Conservation (phyloP, 2,329 filamentous ascomycete species). For the Paraphoma sp. region DNA sequence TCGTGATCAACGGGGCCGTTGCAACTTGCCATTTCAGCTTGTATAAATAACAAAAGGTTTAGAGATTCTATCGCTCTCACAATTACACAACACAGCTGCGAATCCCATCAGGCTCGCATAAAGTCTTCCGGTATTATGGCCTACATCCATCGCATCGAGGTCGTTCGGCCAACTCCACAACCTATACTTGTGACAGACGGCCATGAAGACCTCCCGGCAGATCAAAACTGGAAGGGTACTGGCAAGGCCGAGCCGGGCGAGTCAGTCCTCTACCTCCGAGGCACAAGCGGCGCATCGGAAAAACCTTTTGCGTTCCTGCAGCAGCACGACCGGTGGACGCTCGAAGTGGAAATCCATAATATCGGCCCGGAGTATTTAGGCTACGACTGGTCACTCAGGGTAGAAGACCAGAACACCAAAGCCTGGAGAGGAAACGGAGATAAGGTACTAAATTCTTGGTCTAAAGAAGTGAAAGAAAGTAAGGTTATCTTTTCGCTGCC, state of each 20-base stretch:
- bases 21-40: no score
- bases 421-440: not conserved
- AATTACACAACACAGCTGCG: no score
- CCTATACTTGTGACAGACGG: not conserved
- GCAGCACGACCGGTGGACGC: not conserved
- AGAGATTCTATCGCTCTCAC: no score
- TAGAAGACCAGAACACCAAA: not conserved
- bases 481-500: not conserved
- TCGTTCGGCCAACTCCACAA: not conserved
- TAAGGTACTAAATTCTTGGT: not conserved
- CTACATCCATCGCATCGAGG: not conserved
- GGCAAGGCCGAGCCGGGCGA: not conserved
- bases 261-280: not conserved
- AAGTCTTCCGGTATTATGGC: not conserved
- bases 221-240: not conserved
- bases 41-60: no score
- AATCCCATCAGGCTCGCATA: no score
- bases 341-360: not conserved
- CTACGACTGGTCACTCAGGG: not conserved
- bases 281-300: not conserved
- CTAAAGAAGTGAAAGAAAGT: not conserved
- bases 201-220: not conserved
- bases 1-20: no score
- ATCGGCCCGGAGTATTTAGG: not conserved
- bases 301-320: not conserved